Percentiles rank a stretch among this genome's conserved stretches.
Conservation (phyloP, 2,329 filamentous ascomycete genomes). For the Arthrobotrys musiformis region DNA sequence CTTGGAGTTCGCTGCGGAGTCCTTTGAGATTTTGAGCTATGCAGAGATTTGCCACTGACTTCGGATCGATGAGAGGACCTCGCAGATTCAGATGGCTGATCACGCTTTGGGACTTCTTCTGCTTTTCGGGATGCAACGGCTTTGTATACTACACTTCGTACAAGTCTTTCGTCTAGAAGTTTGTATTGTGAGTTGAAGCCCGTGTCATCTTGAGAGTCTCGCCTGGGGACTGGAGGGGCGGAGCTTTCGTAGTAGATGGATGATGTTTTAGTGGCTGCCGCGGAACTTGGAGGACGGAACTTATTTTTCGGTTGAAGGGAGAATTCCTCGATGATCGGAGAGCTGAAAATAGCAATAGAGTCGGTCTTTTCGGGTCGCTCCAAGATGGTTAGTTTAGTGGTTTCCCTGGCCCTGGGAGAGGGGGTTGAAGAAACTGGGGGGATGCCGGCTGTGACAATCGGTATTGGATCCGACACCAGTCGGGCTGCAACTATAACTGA, state of each 20-base stretch:
- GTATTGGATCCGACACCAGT: constrained; percentile 1
- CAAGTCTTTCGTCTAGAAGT: constrained; percentile 44
- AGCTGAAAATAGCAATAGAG: constrained; percentile 42
- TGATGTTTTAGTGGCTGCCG: constrained; percentile 47
- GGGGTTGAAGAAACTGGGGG: constrained; percentile 15
- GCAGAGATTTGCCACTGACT: constrained; percentile 20
- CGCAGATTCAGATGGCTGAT: constrained; percentile 1
- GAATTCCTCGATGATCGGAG: constrained; percentile 50
- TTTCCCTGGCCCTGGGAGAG: neutral
- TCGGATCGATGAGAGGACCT: constrained; percentile 37
- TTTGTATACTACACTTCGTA: constrained; percentile 49
- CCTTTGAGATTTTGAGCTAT: constrained; percentile 39
- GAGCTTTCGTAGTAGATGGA: constrained; percentile 47
- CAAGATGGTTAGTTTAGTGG: neutral
- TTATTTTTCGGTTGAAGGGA: constrained; percentile 49
- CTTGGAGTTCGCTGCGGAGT: constrained; percentile 39
- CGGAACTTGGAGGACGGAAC: constrained; percentile 41
- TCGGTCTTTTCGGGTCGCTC: constrained; percentile 29
- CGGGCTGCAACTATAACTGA: constrained; percentile 35
- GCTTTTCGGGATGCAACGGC: constrained; percentile 38
- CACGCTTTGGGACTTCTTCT: constrained; percentile 34
- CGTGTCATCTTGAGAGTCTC: constrained; percentile 36
- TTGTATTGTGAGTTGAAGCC: constrained; percentile 52
- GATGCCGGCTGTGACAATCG: constrained; percentile 6
- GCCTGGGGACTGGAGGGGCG: constrained; percentile 34